phyloP scores from a whole-genome alignment of 352 stramenopile genomes.

The Phytophthora pistaciae region DNA sequence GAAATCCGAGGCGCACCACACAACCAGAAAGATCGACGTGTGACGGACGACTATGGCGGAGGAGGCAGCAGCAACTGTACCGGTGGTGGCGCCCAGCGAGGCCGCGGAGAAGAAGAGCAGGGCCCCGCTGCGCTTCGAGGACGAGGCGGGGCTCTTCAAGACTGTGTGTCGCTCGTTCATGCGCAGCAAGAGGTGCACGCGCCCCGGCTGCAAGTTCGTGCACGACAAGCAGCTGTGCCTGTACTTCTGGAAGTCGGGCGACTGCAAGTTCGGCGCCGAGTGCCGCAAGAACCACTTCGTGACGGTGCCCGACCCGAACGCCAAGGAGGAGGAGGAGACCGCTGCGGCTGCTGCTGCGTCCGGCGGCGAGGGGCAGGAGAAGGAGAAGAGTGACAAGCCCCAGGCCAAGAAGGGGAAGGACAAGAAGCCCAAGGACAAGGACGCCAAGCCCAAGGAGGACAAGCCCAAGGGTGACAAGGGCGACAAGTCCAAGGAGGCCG shows the following conservation, averaged over 20 bases:
- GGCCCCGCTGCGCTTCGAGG: slow-evolving; percentile 48
- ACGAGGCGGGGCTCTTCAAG: slow-evolving; percentile 67
- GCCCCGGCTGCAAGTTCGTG: slow-evolving; percentile 49
- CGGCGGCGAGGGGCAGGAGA: slow-evolving; percentile 27
- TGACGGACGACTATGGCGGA: slow-evolving; percentile 12
- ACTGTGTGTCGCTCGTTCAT: slow-evolving; percentile 71
- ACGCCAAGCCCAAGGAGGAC: slow-evolving; percentile 11
- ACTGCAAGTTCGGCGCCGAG: slow-evolving; percentile 64
- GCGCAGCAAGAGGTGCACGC: slow-evolving; percentile 43
- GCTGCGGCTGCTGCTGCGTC: slow-evolving; percentile 2
- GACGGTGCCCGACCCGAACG: slow-evolving; percentile 26
- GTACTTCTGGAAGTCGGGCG: slow-evolving; percentile 55
- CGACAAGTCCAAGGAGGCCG: slow-evolving; percentile 25
- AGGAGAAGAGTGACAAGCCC: slow-evolving; percentile 36
- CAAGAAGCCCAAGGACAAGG: slow-evolving; percentile 20
- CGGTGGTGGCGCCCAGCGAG: slow-evolving; percentile 7
- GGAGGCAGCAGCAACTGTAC: slow-evolving; percentile 5
- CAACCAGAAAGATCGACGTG: slow-evolving; percentile 13
- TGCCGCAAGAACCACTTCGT: slow-evolving; percentile 72
- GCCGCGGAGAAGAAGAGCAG: slow-evolving; percentile 5
- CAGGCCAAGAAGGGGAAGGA: slow-evolving; percentile 8
- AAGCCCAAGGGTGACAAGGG: slow-evolving; percentile 15
- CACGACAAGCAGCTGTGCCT: slow-evolving; percentile 65
- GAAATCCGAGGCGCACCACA: background rate
- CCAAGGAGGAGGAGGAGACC: slow-evolving; percentile 11